These are phyloP conservation scores for Chernovozyma sophiae-reginae DNA, from an alignment of 1,139 yeast species.

Conservation along the genomic window DNA sequence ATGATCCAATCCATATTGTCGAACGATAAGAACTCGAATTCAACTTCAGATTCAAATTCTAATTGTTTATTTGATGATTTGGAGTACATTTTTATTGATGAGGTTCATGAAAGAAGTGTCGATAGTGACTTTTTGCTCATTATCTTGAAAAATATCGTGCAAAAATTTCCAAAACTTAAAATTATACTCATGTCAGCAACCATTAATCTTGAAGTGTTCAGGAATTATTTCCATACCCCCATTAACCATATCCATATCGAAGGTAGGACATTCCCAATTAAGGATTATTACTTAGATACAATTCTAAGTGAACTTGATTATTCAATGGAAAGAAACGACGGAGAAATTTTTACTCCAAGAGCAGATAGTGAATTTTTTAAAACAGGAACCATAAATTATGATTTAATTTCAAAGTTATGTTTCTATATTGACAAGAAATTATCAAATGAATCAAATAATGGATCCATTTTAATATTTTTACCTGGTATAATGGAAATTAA, in stretches of 20 bases:
- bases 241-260: conserved; percentile 70
- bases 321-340: conserved; percentile 43
- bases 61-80: conserved; percentile 48
- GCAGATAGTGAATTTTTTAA: conserved; percentile 63
- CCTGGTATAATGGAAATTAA: conserved; percentile 91
- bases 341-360: conserved; percentile 45
- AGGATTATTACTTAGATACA: conserved; percentile 67
- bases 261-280: conserved; percentile 91
- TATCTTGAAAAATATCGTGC: conserved; percentile 58
- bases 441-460: conserved; percentile 38
- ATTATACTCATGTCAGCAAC: conserved; percentile 93
- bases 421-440: conserved; percentile 48
- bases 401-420: conserved; percentile 59
- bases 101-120: conserved; percentile 91
- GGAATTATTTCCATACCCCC: conserved; percentile 50
- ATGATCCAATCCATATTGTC: conserved; percentile 59
- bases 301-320: conserved; percentile 55
- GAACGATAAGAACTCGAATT: conserved; percentile 5
- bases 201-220: conserved; percentile 68
- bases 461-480: conserved; percentile 78
- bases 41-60: conserved; percentile 9
- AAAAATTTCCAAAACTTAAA: conserved; percentile 49
- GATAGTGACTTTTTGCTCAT: conserved; percentile 86
- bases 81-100: conserved; percentile 79
- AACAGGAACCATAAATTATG: conserved; percentile 68